phyloP scores from a whole-genome alignment of 371 early-diverging fungal species.

The Syncephalastrum monosporum region DNA sequence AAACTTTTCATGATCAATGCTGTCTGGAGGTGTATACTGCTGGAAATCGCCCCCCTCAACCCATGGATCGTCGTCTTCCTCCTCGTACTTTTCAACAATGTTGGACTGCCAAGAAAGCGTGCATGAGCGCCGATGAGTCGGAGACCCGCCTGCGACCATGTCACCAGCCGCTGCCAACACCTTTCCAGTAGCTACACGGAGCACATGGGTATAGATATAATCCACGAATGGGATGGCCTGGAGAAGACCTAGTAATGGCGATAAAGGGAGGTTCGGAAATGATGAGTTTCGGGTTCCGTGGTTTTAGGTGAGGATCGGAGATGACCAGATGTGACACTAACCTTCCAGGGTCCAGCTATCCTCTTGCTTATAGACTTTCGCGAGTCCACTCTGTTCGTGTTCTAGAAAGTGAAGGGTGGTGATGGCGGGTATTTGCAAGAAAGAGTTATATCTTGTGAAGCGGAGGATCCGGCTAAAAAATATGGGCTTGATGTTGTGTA shows the following conservation, averaged over 20 bases:
- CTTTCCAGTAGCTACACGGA: slow-evolving; percentile 50
- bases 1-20: too few species aligned
- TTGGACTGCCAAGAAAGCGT: slow-evolving; percentile 9
- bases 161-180: slow-evolving; percentile 54
- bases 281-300: too few species aligned
- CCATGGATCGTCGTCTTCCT: background rate
- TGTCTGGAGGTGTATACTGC: too few species aligned
- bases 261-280: background rate
- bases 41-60: background rate
- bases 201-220: slow-evolving; percentile 61
- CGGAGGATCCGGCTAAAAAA: slow-evolving; percentile 54
- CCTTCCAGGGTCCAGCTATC: slow-evolving; percentile 67
- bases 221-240: slow-evolving; percentile 55
- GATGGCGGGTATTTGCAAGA: slow-evolving; percentile 54
- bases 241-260: slow-evolving; percentile 34
- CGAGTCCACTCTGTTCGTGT: slow-evolving; percentile 45
- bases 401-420: slow-evolving; percentile 55
- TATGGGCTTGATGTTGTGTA: slow-evolving; percentile 51
- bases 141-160: slow-evolving; percentile 41
- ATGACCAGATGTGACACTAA: slow-evolving; percentile 6
- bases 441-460: slow-evolving; percentile 51
- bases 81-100: slow-evolving; percentile 3
- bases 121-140: slow-evolving; percentile 25
- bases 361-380: slow-evolving; percentile 58
- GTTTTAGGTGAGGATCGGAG: background rate